These are phyloP conservation scores for Ustilaginoidea virens DNA, from an alignment of 2,329 filamentous ascomycete species.

Conservation along the genomic window DNA sequence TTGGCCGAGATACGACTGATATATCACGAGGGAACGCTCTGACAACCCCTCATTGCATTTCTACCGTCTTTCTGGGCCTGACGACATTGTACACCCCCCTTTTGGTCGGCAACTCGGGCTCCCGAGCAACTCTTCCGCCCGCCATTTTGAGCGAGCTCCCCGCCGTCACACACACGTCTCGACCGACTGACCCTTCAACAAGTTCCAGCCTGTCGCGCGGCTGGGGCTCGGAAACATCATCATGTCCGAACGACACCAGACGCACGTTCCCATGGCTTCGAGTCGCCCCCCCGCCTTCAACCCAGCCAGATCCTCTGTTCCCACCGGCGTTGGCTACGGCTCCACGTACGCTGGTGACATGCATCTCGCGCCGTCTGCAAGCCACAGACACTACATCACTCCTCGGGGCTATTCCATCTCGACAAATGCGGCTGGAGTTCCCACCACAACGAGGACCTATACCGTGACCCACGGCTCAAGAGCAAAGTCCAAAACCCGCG, in stretches of 20 bases:
- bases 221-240: too few relatives aligned
- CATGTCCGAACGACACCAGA: slow-evolving; percentile 33
- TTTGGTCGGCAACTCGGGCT: too few relatives aligned
- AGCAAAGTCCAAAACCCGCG: slow-evolving; percentile 31
- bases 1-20: too few relatives aligned
- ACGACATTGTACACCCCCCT: too few relatives aligned
- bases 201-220: too few relatives aligned
- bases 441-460: slow-evolving; percentile 38
- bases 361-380: slow-evolving; percentile 33
- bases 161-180: too few relatives aligned
- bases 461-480: slow-evolving; percentile 37
- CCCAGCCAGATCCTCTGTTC: slow-evolving; percentile 38
- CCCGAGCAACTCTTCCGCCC: too few relatives aligned
- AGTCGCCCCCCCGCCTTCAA: slow-evolving; percentile 29
- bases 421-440: slow-evolving; percentile 17
- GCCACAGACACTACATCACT: slow-evolving; percentile 17
- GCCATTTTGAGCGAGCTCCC: too few relatives aligned
- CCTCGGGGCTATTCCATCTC: slow-evolving; percentile 19
- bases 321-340: slow-evolving; percentile 32
- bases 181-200: too few relatives aligned
- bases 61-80: too few relatives aligned
- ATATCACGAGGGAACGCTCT: too few relatives aligned
- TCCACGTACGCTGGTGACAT: slow-evolving; percentile 36
- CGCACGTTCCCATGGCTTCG: slow-evolving; percentile 18
- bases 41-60: too few relatives aligned